Conservation (phyloP, 1,139 yeast genomes). For the Candida sojae region DNA sequence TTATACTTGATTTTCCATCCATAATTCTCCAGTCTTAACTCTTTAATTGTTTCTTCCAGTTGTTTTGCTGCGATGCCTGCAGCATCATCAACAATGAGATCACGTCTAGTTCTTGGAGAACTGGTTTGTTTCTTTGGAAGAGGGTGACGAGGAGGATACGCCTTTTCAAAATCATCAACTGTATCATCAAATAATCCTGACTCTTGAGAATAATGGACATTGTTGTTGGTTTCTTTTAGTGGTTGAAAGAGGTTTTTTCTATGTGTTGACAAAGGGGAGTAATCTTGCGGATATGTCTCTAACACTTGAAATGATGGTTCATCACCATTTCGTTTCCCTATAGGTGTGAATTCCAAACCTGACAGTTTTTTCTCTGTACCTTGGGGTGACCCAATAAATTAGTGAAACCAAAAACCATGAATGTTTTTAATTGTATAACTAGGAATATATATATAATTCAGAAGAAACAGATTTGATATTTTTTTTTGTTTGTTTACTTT, state of each 20-base stretch:
- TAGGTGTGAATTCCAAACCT: constrained; percentile 14
- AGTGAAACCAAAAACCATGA: constrained; percentile 2
- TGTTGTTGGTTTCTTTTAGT: constrained; percentile 10
- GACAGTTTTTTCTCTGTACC: neutral
- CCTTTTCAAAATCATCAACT: constrained; percentile 10
- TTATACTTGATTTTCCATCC: constrained; percentile 14
- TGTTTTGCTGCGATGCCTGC: constrained; percentile 13
- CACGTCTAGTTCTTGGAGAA: constrained; percentile 3
- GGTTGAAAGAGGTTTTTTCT: constrained; percentile 12
- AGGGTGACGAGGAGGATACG: constrained; percentile 7
- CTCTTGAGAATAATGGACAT: constrained; percentile 1
- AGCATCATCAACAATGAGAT: constrained; percentile 6
- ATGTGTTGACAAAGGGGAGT: constrained; percentile 3
- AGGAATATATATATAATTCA: no score
- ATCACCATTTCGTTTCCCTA: constrained; percentile 10
- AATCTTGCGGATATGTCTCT: constrained; percentile 12
- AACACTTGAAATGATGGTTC: constrained; percentile 13
- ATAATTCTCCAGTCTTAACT: constrained; percentile 11
- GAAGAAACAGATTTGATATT: no score
- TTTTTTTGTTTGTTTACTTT: no score
- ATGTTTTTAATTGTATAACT: neutral
- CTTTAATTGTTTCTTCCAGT: constrained; percentile 13
- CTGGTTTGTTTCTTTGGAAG: neutral
- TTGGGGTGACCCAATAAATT: constrained; percentile 2
- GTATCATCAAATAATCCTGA: constrained; percentile 13